Base-by-base conservation (phyloP, 2,329 filamentous ascomycete genomes). In the Aspergillus persii region DNA sequence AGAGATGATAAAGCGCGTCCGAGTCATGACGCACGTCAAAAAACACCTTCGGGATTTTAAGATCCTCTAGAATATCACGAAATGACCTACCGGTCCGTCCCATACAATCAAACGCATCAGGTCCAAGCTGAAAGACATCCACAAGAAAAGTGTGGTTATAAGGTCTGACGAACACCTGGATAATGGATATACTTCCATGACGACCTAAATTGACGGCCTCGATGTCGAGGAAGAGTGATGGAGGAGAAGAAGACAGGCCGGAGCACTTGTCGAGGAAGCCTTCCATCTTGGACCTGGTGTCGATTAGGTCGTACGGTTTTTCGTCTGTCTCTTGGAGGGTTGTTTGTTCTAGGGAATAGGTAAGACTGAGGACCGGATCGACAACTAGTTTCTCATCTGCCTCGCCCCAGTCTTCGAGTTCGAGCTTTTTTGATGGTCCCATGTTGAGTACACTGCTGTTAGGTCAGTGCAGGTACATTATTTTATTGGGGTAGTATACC, bases 11-110 rank as follows among this genome's bases (percentile, higher is more conserved):
- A 0, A 88, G 69, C 0, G 84, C 83, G 63, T 86, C 81, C 0
- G 84, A 83, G 63, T 86, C 83, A 61, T 82, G 83, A 2, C 84
- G 81, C 15, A 87, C 74, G 60, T 88, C 84, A 64, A 86, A 87
- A 59, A 87, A 78, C 30, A 82, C 79, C 63, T 87, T 86, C 0
- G 72, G 69, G n/a, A 81, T 79, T 0, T 51, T 5, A 0, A 61
- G 7, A 0, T 73, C 77, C 67, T 86, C 79, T 1, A 86, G 68
- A 8, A 86, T 76, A 0, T 51, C 49, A 61, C 78, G 77, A 1
- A 75, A 59, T 2, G 62, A 70, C 18, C 41, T 53, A 4, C 66
- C 68, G 33, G 63, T 64, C 3, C 11, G 30, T 9, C 44, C 54
- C 8, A 55, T 15, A 18, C 74, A 79, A 18, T 60, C 62, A 60